phyloP scores from a whole-genome alignment of 352 stramenopile species.

The Phytopythium kandeliae region DNA sequence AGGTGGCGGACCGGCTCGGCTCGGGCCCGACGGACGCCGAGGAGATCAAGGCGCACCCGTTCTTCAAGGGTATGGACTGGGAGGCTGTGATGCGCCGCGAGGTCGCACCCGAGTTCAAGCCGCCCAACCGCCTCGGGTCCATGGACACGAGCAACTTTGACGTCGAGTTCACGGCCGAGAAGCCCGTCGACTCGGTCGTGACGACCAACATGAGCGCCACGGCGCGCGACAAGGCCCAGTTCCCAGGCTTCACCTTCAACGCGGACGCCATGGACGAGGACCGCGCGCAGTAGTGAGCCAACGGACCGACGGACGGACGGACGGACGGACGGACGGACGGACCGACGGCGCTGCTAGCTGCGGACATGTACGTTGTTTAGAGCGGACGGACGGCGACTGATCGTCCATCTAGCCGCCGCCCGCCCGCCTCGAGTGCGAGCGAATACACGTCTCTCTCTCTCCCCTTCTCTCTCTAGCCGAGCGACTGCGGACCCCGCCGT shows the following conservation, averaged over 20 bases:
- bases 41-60: slow-evolving; percentile 92
- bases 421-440: too few species aligned
- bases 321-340: too few species aligned
- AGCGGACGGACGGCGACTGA: too few species aligned
- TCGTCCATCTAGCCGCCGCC: too few species aligned
- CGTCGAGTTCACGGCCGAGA: slow-evolving; percentile 91
- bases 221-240: slow-evolving; percentile 88
- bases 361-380: too few species aligned
- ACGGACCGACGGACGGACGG: too few species aligned
- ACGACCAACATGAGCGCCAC: slow-evolving; percentile 89
- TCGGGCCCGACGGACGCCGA: slow-evolving; percentile 82
- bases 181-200: slow-evolving; percentile 87
- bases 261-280: slow-evolving; percentile 84
- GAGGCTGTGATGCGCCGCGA: slow-evolving; percentile 86
- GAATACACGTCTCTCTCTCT: too few species aligned
- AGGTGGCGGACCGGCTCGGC: slow-evolving; percentile 84
- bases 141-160: slow-evolving; percentile 95
- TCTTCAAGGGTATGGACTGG: slow-evolving; percentile 92
- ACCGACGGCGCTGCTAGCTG: too few species aligned
- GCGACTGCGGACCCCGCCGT: slow-evolving; percentile 4
- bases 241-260: slow-evolving; percentile 89
- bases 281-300: slow-evolving; percentile 57
- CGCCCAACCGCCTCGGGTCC: slow-evolving; percentile 80
- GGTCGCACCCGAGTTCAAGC: slow-evolving; percentile 89
- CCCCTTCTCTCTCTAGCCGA: slow-evolving; percentile 1